These are phyloP conservation scores for Leucaena leucocephala DNA, from an alignment of 306 rosid species.

Conservation along the genomic window DNA sequence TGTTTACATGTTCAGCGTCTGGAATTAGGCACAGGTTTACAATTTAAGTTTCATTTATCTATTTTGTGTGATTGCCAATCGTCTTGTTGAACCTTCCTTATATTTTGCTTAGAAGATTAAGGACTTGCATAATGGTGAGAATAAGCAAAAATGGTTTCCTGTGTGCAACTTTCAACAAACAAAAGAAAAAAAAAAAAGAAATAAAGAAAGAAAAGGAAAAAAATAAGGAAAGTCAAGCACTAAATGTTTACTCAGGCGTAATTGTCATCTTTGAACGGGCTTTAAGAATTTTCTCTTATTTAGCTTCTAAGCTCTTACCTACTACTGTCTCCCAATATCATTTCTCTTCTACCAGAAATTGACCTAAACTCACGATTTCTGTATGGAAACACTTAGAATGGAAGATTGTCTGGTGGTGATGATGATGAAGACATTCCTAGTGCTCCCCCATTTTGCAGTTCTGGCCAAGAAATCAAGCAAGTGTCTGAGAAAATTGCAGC, in stretches of 20 bases:
- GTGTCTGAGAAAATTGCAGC: conserved; percentile 45
- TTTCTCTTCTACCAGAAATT: conserved; percentile 30
- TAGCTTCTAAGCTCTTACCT: conserved; percentile 23
- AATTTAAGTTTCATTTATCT: background rate
- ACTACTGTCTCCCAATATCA: conserved; percentile 14
- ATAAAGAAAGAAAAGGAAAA: background rate
- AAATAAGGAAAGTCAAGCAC: background rate
- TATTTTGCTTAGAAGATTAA: background rate
- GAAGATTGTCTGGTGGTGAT: conserved; percentile 70
- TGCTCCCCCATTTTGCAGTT: conserved; percentile 85
- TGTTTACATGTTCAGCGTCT: background rate
- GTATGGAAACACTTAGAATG: conserved; percentile 45
- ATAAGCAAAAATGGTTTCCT: background rate
- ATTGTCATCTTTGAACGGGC: background rate
- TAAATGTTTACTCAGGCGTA: background rate
- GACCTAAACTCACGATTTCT: conserved; percentile 45
- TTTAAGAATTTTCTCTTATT: conserved; percentile 29
- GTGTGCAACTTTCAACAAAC: background rate
- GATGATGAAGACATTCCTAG: conserved; percentile 72
- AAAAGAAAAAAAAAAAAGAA: too few relatives aligned
- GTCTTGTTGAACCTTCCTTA: background rate
- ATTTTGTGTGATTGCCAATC: background rate
- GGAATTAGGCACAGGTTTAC: conserved; percentile 4
- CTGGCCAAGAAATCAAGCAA: conserved; percentile 63
- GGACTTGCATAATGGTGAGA: background rate